phyloP scores from a whole-genome alignment of 495 filamentous ascomycete species.

The Penicillium pancosmium region DNA sequence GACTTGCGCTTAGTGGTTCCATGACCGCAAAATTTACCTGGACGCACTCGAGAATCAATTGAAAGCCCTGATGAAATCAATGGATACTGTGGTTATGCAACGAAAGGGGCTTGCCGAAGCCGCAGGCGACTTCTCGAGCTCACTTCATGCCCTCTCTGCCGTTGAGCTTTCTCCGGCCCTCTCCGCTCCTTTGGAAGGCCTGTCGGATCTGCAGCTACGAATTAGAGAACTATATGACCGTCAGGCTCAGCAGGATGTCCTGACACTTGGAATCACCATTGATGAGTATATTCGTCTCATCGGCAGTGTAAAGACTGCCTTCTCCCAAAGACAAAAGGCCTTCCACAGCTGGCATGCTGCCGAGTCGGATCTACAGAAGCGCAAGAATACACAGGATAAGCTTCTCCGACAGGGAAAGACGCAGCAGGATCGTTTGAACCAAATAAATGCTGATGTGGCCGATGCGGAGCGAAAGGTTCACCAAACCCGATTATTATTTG shows the following conservation, averaged over 20 bases:
- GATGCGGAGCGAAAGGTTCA: constrained; percentile 95
- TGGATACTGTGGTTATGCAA: constrained; percentile 88
- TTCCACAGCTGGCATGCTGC: constrained; percentile 91
- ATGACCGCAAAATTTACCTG: constrained; percentile 90
- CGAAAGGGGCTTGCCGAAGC: constrained; percentile 91
- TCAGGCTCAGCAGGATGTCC: constrained; percentile 94
- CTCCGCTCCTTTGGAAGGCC: constrained; percentile 81
- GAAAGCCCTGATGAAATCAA: constrained; percentile 89
- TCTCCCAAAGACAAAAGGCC: constrained; percentile 89
- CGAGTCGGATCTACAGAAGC: constrained; percentile 85
- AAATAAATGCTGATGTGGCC: constrained; percentile 85
- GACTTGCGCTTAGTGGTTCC: constrained; percentile 75
- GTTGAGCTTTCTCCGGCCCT: constrained; percentile 90
- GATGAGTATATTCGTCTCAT: constrained; percentile 98
- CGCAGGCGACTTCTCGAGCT: constrained; percentile 87
- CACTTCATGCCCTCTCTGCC: constrained; percentile 82
- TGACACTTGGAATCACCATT: constrained; percentile 95
- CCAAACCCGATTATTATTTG: constrained; percentile 84
- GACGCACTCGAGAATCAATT: constrained; percentile 95
- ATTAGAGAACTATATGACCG: constrained; percentile 95
- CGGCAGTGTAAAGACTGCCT: constrained; percentile 88
- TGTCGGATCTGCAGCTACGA: constrained; percentile 89
- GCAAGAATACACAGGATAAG: constrained; percentile 85
- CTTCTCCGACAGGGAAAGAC: constrained; percentile 88
- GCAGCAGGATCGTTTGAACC: constrained; percentile 92